Percentiles rank a stretch among this genome's conserved stretches.
These are phyloP conservation scores for Mortierella sp. DNA, from an alignment of 371 early-diverging fungal genomes.

Conservation along the genomic window DNA sequence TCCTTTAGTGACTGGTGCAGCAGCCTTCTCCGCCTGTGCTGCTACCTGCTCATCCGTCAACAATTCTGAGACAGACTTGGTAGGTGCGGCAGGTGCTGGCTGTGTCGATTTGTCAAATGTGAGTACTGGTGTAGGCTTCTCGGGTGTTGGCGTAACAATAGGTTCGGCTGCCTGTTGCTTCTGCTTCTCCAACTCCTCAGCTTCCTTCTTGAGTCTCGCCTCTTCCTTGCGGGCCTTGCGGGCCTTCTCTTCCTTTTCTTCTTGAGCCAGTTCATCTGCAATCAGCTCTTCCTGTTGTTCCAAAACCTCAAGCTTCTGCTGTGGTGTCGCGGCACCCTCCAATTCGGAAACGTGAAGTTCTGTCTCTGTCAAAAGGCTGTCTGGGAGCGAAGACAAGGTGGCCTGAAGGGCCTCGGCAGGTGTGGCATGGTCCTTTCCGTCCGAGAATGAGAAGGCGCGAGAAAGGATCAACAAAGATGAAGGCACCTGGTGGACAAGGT, in stretches of 20 bases:
- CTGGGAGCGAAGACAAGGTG: conserved; percentile 92
- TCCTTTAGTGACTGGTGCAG: conserved; percentile 25
- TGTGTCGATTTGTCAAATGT: conserved; percentile 11
- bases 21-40: conserved; percentile 35
- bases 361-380: conserved; percentile 90
- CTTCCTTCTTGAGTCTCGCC: conserved; percentile 56
- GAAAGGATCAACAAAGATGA: conserved; percentile 92
- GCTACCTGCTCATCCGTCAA: conserved; percentile 57
- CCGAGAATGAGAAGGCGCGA: conserved; percentile 87
- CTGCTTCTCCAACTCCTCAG: conserved; percentile 47
- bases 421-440: conserved; percentile 66
- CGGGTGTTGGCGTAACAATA: conserved; percentile 7
- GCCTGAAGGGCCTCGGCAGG: conserved; percentile 89
- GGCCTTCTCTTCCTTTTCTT: conserved; percentile 63
- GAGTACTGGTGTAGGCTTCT: not conserved
- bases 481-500: conserved; percentile 91
- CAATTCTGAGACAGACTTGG: conserved; percentile 41
- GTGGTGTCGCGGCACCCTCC: conserved; percentile 89
- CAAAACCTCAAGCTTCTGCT: conserved; percentile 92
- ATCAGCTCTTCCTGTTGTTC: conserved; percentile 96
- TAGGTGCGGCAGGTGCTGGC: conserved; percentile 4
- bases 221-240: conserved; percentile 61
- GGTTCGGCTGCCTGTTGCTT: conserved; percentile 32
- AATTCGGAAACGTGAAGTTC: conserved; percentile 89
- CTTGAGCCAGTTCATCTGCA: conserved; percentile 87